Evolutionary conservation across 495 filamentous ascomycete genomes (phyloP).

Genomic region (Chaetomidium leptoderma): DNA sequence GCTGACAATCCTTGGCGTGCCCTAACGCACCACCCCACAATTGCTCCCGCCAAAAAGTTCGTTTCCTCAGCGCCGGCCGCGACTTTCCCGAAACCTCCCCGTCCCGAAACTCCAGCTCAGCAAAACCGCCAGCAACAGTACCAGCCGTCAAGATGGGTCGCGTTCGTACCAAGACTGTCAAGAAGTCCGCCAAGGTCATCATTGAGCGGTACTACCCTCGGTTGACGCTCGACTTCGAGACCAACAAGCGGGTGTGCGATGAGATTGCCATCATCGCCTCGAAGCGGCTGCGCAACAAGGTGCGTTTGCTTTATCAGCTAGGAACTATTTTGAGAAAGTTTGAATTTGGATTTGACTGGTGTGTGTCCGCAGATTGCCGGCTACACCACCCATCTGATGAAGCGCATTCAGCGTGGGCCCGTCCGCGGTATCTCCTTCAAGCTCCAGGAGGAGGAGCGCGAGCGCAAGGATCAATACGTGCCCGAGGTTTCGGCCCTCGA

Average conservation of each 20-base stretch:
- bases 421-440: slow-evolving; percentile 99
- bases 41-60: slow-evolving; percentile 12
- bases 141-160: slow-evolving; percentile 84
- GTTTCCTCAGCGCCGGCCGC: neutral
- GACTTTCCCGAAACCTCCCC: slow-evolving; percentile 5
- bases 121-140: slow-evolving; percentile 25
- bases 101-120: slow-evolving; percentile 20
- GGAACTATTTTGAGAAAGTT: neutral
- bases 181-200: slow-evolving; percentile 99
- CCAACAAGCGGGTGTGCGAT: slow-evolving; percentile 99
- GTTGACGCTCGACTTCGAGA: slow-evolving; percentile 99
- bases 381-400: slow-evolving; percentile 95
- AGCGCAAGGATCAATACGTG: slow-evolving; percentile 99
- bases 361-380: slow-evolving; percentile 76
- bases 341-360: slow-evolving; percentile 9
- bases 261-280: slow-evolving; percentile 99
- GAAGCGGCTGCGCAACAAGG: slow-evolving; percentile 98
- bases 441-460: slow-evolving; percentile 99
- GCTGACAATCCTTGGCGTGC: slow-evolving; percentile 9
- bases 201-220: slow-evolving; percentile 99
- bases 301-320: too few species aligned
- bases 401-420: slow-evolving; percentile 97
- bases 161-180: slow-evolving; percentile 97
- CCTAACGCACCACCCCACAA: slow-evolving; percentile 20
- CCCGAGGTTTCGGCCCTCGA: slow-evolving; percentile 97